These are phyloP conservation scores for Fusarium algeriense DNA, from an alignment of 2,329 filamentous ascomycete genomes.

Conservation along the genomic window DNA sequence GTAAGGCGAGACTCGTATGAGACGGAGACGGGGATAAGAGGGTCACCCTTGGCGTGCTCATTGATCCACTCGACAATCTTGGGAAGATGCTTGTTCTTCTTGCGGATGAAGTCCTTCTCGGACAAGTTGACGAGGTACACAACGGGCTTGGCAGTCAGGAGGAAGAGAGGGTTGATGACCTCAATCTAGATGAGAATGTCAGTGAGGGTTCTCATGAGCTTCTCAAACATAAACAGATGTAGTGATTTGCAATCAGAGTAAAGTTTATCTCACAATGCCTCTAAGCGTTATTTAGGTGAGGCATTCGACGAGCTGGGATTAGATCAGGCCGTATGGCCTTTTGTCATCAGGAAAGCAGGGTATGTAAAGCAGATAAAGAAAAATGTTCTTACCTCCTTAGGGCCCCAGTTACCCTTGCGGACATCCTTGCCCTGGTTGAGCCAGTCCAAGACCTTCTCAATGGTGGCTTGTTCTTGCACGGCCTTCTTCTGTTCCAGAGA, in stretches of 20 bases:
- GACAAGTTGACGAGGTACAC: slow-evolving; percentile 98
- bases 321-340: slow-evolving; percentile 91
- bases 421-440: slow-evolving; percentile 93
- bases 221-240: slow-evolving; percentile 9
- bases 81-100: slow-evolving; percentile 99
- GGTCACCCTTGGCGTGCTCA: slow-evolving; percentile 86
- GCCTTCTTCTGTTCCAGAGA: slow-evolving; percentile 98
- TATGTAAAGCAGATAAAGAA: slow-evolving; percentile 19
- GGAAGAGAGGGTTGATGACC: slow-evolving; percentile 95
- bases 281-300: slow-evolving; percentile 80
- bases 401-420: slow-evolving; percentile 87
- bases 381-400: slow-evolving; percentile 86
- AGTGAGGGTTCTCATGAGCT: slow-evolving; percentile 34
- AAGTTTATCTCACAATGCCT: slow-evolving; percentile 86
- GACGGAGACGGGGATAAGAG: slow-evolving; percentile 93
- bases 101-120: slow-evolving; percentile 95
- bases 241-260: slow-evolving; percentile 69
- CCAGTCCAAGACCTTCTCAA: slow-evolving; percentile 88
- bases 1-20: slow-evolving; percentile 93
- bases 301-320: slow-evolving; percentile 99
- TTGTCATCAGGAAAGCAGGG: slow-evolving; percentile 86
- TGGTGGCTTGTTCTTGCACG: slow-evolving; percentile 91
- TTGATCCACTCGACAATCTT: slow-evolving; percentile 98
- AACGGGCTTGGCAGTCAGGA: slow-evolving; percentile 95
- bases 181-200: slow-evolving; percentile 75